phyloP scores from a whole-genome alignment of 331 rosid species.

The Phaseolus coccineus region DNA sequence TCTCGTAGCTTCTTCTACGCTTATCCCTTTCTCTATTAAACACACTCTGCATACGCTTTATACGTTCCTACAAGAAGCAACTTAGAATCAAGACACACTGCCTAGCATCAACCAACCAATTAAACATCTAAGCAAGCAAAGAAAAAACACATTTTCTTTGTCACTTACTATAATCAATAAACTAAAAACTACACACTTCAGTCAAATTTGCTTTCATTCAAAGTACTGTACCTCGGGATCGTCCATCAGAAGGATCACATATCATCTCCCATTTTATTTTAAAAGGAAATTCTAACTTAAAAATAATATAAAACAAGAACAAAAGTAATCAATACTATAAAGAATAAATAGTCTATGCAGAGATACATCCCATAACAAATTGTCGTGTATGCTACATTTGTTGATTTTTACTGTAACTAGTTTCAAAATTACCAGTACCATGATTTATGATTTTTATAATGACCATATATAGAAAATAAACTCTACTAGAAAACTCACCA shows the following conservation, averaged over 20 bases:
- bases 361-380: too few species aligned
- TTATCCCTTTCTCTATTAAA: slow-evolving; percentile 92
- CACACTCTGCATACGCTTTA: slow-evolving; percentile 85
- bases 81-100: slow-evolving; percentile 6
- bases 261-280: slow-evolving; percentile 24
- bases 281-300: not conserved
- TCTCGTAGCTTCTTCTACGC: slow-evolving; percentile 61
- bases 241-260: slow-evolving; percentile 3
- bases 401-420: not conserved
- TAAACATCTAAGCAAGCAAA: slow-evolving; percentile 11
- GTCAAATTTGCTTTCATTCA: slow-evolving; percentile 21
- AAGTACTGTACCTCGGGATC: slow-evolving; percentile 14
- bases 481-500: slow-evolving; percentile 59
- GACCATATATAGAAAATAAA: too few species aligned
- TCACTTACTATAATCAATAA: slow-evolving; percentile 16
- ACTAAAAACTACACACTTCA: not conserved
- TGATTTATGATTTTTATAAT: too few species aligned
- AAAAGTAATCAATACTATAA: not conserved
- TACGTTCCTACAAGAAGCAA: slow-evolving; percentile 69
- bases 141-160: slow-evolving; percentile 10
- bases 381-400: not conserved
- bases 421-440: too few species aligned
- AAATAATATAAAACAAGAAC: not conserved
- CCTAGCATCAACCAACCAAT: slow-evolving; percentile 10
- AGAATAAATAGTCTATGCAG: not conserved